phyloP scores from a whole-genome alignment of 257 asterid genomes.

The Solanum sitiens region DNA sequence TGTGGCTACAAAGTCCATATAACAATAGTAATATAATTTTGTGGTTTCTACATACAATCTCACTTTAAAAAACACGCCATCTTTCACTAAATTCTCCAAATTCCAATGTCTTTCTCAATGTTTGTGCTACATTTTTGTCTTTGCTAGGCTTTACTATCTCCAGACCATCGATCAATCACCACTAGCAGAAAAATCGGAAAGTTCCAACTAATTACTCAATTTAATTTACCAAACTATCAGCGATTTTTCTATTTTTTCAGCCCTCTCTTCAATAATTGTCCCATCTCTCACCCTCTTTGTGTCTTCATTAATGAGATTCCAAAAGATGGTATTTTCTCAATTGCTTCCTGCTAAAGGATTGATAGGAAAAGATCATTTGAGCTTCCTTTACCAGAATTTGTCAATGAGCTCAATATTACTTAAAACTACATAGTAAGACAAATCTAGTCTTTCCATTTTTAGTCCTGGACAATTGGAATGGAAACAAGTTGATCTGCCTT shows the following conservation, averaged over 20 bases:
- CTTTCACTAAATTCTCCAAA: neutral
- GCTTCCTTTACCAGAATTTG: neutral
- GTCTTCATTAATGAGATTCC: neutral
- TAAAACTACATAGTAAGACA: neutral
- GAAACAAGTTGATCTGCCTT: neutral
- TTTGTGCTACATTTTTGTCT: neutral
- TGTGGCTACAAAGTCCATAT: neutral
- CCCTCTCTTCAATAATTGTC: neutral
- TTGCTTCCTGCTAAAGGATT: neutral
- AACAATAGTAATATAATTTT: neutral
- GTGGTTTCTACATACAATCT: neutral
- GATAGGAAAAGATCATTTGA: neutral
- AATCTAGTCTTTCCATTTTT: neutral
- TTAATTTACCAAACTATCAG: neutral
- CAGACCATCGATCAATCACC: neutral
- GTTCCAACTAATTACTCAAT: neutral
- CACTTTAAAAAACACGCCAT: neutral
- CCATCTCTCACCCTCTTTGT: neutral
- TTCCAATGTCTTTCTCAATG: neutral
- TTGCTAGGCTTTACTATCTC: neutral
- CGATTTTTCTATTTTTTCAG: neutral
- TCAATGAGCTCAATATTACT: neutral
- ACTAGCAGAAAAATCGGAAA: neutral
- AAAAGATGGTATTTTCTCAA: neutral
- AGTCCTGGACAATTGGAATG: neutral